Base-by-base conservation (phyloP, 768 basidiomycete genomes). In the Daedaleopsis sinensis region DNA sequence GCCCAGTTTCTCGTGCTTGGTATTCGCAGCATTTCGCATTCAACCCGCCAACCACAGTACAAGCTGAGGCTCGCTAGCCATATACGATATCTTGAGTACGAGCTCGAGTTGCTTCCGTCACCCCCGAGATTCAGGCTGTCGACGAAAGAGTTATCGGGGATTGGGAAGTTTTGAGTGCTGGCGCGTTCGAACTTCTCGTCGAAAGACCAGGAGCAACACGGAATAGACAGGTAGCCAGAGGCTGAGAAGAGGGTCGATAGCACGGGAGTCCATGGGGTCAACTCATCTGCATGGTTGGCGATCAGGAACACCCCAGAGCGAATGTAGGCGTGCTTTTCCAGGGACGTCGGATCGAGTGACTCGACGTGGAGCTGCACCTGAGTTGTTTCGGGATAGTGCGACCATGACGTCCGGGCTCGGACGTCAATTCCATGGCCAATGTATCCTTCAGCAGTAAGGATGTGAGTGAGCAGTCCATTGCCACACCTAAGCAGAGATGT, bases 1-100 rank as follows among this genome's bases (percentile, higher is more conserved):
- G 90, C 92, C 94, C 95, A 97, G 70, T 94, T 94, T 60, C 94
- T 83, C 43, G 96, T 97, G 72, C 91, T 94, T 1, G 96, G 96
- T 13, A 98, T 96, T 61, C 96, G 79, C 65, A 98, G 73, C 24
- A 79, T 84, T 74, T 98, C 96, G 57, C 86, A 86, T 73, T 97
- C 96, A 13, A 94, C 80, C 61, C 84, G 79, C 91, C 94, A 98
- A 3, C 96, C 96, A 70, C 87, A 90, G 67, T 85, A 77, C 58
- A 84, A 67, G 46, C 87, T 89, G 61, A 93, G 71, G 57, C 80
- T 80, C 0, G 92, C 93, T 37, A 98, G 75, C 91, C 93, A 98
- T 57, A 93, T 87, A 21, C 94, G 79, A 76, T 96, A 98, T 70
- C 81, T 81, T 58, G 88, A 86, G 72, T 96, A 96, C 48, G 89